Conservation (phyloP, 495 filamentous ascomycete genomes). For the Trichocladium uniseriatum region DNA sequence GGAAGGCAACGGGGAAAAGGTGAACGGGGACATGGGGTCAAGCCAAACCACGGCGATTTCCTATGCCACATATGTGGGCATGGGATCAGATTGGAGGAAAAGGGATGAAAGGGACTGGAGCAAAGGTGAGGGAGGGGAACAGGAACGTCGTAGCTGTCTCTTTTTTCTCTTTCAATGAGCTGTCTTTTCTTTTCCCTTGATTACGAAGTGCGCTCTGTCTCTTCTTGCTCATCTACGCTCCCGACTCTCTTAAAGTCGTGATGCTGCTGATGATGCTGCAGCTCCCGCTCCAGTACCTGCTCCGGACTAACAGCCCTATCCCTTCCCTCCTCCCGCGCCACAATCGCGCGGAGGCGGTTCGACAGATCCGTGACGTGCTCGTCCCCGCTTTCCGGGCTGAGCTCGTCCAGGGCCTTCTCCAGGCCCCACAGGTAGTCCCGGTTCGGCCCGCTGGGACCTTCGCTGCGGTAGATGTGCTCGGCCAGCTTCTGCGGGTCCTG, state of each 20-base stretch:
- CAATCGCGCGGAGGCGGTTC: slow-evolving; percentile 44
- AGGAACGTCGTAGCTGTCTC: slow-evolving; percentile 7
- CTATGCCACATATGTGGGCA: no score
- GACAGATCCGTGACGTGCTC: slow-evolving; percentile 64
- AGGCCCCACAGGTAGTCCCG: slow-evolving; percentile 81
- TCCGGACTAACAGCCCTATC: not conserved
- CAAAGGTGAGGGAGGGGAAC: slow-evolving; percentile 1
- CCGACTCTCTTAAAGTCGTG: slow-evolving; percentile 38
- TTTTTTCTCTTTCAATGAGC: slow-evolving; percentile 2
- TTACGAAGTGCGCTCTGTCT: slow-evolving; percentile 42
- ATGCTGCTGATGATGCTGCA: slow-evolving; percentile 14
- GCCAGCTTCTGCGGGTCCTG: slow-evolving; percentile 77
- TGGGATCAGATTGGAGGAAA: not conserved
- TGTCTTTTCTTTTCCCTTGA: slow-evolving; percentile 7
- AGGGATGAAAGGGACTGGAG: not conserved
- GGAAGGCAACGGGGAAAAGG: no score
- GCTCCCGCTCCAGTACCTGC: slow-evolving; percentile 5
- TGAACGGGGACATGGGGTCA: no score
- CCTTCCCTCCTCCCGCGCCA: slow-evolving; percentile 11
- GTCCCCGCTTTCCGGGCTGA: slow-evolving; percentile 75
- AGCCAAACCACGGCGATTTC: no score
- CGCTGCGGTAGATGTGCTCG: slow-evolving; percentile 65
- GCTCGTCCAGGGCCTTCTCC: slow-evolving; percentile 62
- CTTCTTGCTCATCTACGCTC: slow-evolving; percentile 52
- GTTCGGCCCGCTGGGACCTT: slow-evolving; percentile 84